Base-by-base conservation (phyloP, 2,329 filamentous ascomycete species). In the Arthroderma uncinatum region DNA sequence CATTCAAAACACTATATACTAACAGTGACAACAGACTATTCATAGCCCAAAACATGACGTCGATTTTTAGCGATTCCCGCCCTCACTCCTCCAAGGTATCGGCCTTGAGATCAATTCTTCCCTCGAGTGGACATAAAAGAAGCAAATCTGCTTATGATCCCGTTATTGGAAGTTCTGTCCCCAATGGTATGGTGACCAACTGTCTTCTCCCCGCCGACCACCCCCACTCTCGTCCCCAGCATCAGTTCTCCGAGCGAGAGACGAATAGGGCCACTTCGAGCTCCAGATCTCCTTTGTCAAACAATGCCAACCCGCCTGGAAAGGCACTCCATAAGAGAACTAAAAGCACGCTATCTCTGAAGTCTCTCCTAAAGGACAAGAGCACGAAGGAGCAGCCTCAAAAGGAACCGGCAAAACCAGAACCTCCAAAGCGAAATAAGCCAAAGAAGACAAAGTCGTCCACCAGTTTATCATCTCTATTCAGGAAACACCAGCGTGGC, bases 371-470 rank as follows among this genome's bases (percentile, higher is more conserved):
- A 53, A 70, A 64, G 53, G 74, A 74, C 58, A 76, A 76, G 57
- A 76, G 76, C 62, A 74, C 74, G 53, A 78, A 73, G 60, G 71
- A 75, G 25, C 58, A 58, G 16, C 70, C 68, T 53, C 56, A 66
- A 25, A 69, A 67, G 39, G 68, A 69, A 39, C 53, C 62, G n/a
- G 62, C 65, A 2, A 66, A 64, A 54, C 57, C 70, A 57, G 64
- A 71, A 65, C 57, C 63, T 10, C 62, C 65, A 37, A 69, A 73
- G n/a, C 67, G 68, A 28, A 67, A 64, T 55, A 79, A 74, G 57
- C 76, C 77, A 2, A 83, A 82, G 70, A 94, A 92, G 75, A 81
- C 81, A 37, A 95, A 92, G 71, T 95, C 91, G 0, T 81, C 87
- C 2, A 87, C 87, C 33, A 94, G 90, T 68, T 78, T 97, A n/a